Percentiles rank a stretch among this genome's conserved stretches.
Conservation (phyloP, 2,329 filamentous ascomycete species). For the Fusarium sp. region DNA sequence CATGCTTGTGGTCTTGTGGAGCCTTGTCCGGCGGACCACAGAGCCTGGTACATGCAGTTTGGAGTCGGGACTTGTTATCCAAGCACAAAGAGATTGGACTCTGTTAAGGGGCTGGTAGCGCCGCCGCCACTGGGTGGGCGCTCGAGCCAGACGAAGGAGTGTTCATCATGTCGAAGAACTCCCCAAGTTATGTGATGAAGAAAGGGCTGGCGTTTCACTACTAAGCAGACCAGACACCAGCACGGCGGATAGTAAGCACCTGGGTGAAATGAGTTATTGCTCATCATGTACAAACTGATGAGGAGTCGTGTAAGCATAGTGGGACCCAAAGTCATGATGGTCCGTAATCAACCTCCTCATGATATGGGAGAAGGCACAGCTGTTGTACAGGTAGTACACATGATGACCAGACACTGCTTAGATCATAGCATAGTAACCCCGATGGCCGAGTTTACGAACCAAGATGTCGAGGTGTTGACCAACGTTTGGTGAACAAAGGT, state of each 20-base stretch:
- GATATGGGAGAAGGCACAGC: slow-evolving; percentile 1
- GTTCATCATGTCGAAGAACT: slow-evolving; percentile 21
- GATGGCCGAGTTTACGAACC: not conserved
- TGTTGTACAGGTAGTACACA: not conserved
- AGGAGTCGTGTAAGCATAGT: slow-evolving; percentile 22
- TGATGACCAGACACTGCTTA: not conserved
- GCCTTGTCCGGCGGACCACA: slow-evolving; percentile 35
- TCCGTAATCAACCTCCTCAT: slow-evolving; percentile 10
- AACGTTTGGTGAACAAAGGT: not conserved
- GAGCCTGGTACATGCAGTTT: slow-evolving; percentile 38
- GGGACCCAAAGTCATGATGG: slow-evolving; percentile 30
- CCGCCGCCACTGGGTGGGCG: slow-evolving; percentile 38
- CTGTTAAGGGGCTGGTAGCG: slow-evolving; percentile 48
- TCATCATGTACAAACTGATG: slow-evolving; percentile 18
- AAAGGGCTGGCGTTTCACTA: slow-evolving; percentile 28
- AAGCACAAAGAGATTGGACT: slow-evolving; percentile 43
- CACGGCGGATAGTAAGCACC: not conserved
- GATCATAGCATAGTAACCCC: not conserved
- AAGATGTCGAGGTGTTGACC: slow-evolving; percentile 2
- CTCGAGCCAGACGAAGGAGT: slow-evolving; percentile 39
- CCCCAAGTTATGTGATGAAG: slow-evolving; percentile 1
- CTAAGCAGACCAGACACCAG: not conserved
- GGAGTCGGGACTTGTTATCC: slow-evolving; percentile 27
- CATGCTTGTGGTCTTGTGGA: slow-evolving; percentile 18
- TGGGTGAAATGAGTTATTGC: slow-evolving; percentile 3